Percentiles rank a stretch among this genome's conserved stretches.
These are phyloP conservation scores for Juncus effusus DNA, from an alignment of 176 grass and related monocot species.

Conservation along the genomic window DNA sequence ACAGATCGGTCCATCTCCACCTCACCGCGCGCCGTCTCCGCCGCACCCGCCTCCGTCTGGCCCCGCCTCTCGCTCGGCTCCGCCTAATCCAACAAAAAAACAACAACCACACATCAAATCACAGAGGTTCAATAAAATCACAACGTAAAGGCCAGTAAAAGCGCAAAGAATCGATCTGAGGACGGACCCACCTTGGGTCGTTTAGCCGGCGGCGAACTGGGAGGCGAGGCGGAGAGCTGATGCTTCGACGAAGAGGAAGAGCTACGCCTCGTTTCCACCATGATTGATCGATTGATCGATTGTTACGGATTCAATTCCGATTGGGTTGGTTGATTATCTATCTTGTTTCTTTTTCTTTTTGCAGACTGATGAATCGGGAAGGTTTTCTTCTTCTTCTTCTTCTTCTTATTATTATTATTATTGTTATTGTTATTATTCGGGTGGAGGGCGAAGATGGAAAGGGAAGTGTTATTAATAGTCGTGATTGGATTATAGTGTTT, in stretches of 20 bases:
- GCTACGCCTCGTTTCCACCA: conserved; percentile 98
- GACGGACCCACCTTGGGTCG: conserved; percentile 53
- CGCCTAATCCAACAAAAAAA: conserved; percentile 30
- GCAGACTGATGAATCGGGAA: too few species aligned
- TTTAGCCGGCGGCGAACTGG: conserved; percentile 53
- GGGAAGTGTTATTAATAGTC: too few species aligned
- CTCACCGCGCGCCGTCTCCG: conserved; percentile 19
- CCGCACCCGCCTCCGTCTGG: conserved; percentile 36
- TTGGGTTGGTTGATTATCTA: not conserved
- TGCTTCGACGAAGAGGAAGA: conserved; percentile 49
- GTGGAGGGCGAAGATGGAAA: too few species aligned
- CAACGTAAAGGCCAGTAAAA: conserved; percentile 18
- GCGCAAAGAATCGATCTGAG: conserved; percentile 39
- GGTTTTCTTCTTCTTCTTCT: not conserved
- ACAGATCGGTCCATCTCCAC: conserved; percentile 25
- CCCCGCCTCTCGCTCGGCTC: conserved; percentile 34
- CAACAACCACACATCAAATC: conserved; percentile 15
- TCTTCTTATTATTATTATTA: not conserved
- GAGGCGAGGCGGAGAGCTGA: conserved; percentile 41
- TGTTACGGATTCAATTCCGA: conserved; percentile 14
- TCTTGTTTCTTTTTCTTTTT: too few species aligned
- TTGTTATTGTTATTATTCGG: not conserved
- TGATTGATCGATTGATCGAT: conserved; percentile 8
- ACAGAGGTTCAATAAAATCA: not conserved
- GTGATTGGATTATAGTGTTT: too few species aligned